Base-by-base conservation (phyloP, 23 red algal genomes). In the Chondrus crispus region DNA sequence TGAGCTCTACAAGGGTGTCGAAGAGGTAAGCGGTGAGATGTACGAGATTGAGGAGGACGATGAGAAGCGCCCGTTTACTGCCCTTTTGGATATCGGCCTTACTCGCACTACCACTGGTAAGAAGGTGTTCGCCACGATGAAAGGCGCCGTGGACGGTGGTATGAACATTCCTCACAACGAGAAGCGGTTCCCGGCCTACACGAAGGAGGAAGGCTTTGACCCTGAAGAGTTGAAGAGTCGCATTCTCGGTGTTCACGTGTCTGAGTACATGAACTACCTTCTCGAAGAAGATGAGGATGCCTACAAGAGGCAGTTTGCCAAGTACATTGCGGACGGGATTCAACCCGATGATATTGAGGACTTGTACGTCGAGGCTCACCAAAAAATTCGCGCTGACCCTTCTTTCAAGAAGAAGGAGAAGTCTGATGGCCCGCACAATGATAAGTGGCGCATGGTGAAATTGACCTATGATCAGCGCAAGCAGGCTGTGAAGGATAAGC, bases 161-260 rank as follows among this genome's bases (percentile, higher is more conserved):
- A 86, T 99, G 62, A 87, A 99, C 62, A 79, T 99, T 51, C 97
- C 97, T 69, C 97, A 99, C 55, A 99, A 94, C 73, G 97, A 99
- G 53, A 96, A 96, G 71, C 93, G 97, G 44, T 99, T 99, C 68
- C 97, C 97, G 8, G 94, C 94, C 16, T 99, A 96, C 43, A 87
- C 90, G 10, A 99, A 99, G 93, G 97, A 96, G 36, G 90, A 95
- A 49, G 97, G 94, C 28, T 99, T 99, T 53, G 89, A 95, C 58
- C 19, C 97, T 1, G 97, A 99, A 60, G 90, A 91, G 62, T 77
- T 99, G 46, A 95, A 95, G 80, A 85, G 58, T 55, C 88, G 94
- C 29, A 99, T 99, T 73, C 86, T 96, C 40, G 97, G 97, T 26
- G 81, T 43, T 29, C 97, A 99, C 51, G 91, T 99, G 41, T 77